Evolutionary conservation across 495 filamentous ascomycete genomes (phyloP), one percentile per base, ranked within the genome.

Genomic region (Hypomontagnella monticulosa): DNA sequence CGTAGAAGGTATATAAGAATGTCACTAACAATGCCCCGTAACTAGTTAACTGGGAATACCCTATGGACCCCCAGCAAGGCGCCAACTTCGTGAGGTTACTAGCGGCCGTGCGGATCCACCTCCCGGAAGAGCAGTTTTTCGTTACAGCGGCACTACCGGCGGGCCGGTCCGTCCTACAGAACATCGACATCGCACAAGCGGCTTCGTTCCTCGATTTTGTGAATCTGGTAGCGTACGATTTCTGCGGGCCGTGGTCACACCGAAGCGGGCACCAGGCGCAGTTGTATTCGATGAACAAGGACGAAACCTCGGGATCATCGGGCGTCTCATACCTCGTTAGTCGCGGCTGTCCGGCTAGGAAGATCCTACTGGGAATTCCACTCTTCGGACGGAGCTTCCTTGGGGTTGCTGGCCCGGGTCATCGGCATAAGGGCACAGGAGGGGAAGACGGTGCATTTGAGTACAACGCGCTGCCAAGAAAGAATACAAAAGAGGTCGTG

Each of bases 171-270:
- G 84, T 88, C 0, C 76, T 97, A 33, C 84, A 87, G 57, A 83
- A 93, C 70, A 95, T 97, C 68, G 85, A 93, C 71, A 81, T 96
- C 12, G 76, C 77, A 40, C 78, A 81, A 30, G 87, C 89, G 0
- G 80, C 87, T 16, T 74, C 83, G 41, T 87, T 91, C 51, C 81
- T 96, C 38, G 91, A 96, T 75, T 83, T 88, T 54, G 79, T 97
- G 70, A 96, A 96, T 70, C 75, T 97, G 18, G 93, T 90, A 85
- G 84, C 90, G 4, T 97, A 96, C 71, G 93, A 97, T 74, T 96
- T 96, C 74, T 84, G 84, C n/a, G 92, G 92, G 0, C 83, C 89
- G 0, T 95, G 92, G 93, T 82, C 84, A 2, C 72, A 80, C 40
- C 78, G 83, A 52, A 84, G 85, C 34, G 92, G 90, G 12, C 90